Conservation (phyloP, 768 basidiomycete genomes). For the Psilocybe cubensis region DNA sequence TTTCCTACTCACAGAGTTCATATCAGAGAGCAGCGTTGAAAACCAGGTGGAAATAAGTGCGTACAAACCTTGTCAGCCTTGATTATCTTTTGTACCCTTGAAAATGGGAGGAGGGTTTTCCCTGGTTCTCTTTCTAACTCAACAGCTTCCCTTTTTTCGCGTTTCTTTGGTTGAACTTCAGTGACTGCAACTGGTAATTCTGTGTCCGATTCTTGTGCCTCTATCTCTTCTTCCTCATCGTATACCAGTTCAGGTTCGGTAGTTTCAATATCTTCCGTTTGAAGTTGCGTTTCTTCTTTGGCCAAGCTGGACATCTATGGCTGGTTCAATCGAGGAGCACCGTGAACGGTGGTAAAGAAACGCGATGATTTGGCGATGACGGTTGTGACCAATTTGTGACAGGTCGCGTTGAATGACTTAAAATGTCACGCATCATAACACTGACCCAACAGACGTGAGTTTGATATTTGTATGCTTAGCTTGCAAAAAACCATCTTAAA, state of each 20-base stretch:
- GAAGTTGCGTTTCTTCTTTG: slow-evolving; percentile 14
- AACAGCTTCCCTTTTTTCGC: slow-evolving; percentile 29
- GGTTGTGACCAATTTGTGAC: not conserved
- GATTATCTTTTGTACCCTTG: slow-evolving; percentile 82
- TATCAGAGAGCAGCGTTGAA: not conserved
- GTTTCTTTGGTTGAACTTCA: slow-evolving; percentile 19
- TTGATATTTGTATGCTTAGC: not conserved
- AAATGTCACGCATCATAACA: not conserved
- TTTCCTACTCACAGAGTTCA: slow-evolving; percentile 50
- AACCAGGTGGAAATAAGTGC: not conserved
- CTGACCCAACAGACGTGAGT: too few species aligned
- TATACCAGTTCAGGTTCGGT: slow-evolving; percentile 4
- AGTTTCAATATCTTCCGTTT: slow-evolving; percentile 6
- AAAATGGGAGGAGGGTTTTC: slow-evolving; percentile 74
- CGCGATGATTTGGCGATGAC: not conserved
- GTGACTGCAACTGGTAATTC: not conserved
- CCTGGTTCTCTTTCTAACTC: slow-evolving; percentile 46
- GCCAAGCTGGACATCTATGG: slow-evolving; percentile 8
- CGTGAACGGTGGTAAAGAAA: not conserved
- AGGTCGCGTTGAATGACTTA: slow-evolving; percentile 1
- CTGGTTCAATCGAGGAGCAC: not conserved
- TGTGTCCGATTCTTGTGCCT: not conserved
- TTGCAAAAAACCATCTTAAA: not conserved
- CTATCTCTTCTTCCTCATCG: slow-evolving; percentile 1
- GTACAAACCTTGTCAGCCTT: slow-evolving; percentile 80